phyloP scores from a whole-genome alignment of 106 monocot species.

The Ottelia alismoides region DNA sequence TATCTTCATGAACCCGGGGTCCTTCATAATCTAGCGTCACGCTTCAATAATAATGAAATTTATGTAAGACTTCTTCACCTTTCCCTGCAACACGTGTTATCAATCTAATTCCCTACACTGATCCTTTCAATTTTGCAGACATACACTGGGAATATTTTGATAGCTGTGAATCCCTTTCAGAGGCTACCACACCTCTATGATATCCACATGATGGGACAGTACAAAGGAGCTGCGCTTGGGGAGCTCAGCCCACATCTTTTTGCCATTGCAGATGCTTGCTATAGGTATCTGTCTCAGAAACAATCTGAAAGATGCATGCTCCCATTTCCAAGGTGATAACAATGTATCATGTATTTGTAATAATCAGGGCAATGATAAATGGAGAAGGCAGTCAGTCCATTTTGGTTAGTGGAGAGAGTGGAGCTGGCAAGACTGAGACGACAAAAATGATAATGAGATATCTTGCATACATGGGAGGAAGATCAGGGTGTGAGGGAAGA shows the following conservation, averaged over 20 bases:
- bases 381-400: constrained; percentile 83
- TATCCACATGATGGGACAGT: constrained; percentile 92
- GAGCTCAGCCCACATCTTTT: constrained; percentile 93
- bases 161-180: constrained; percentile 89
- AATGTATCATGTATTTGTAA: no score
- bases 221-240: constrained; percentile 87
- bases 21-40: constrained; percentile 69
- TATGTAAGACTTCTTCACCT: constrained; percentile 34
- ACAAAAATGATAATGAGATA: constrained; percentile 99
- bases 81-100: not conserved
- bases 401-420: constrained; percentile 91
- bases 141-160: constrained; percentile 90
- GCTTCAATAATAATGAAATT: constrained; percentile 78
- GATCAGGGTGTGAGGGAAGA: constrained; percentile 70
- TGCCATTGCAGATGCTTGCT: constrained; percentile 88
- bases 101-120: no score
- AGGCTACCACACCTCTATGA: constrained; percentile 87
- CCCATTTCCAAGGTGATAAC: no score
- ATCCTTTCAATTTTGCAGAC: constrained; percentile 48
- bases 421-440: constrained; percentile 94
- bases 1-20: constrained; percentile 97
- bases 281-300: no score
- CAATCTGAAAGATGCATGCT: no score
- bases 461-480: constrained; percentile 90
- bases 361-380: constrained; percentile 78